Base-by-base conservation (phyloP, 1,284 basidiomycete species). In the Sporisorium reilianum region DNA sequence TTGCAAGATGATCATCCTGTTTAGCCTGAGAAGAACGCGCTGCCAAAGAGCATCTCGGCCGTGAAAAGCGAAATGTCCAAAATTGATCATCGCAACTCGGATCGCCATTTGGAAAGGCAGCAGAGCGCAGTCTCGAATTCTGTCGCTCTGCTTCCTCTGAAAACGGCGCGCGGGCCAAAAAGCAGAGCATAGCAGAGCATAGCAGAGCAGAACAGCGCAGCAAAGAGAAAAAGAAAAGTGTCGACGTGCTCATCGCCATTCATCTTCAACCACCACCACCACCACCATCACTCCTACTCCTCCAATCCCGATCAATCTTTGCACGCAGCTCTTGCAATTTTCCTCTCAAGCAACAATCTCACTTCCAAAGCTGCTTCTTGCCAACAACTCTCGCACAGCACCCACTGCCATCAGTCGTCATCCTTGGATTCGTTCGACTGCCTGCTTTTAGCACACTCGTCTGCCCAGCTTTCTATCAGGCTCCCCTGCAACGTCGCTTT, bases 221-320 rank as follows among this genome's bases (percentile, higher is more conserved):
- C 26, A 16, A 25, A 52, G 14, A 14, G 9, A 14, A 20, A 14
- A 14, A 14, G 45, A 32, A 46, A 16, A 9, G 45, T 54, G 58
- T 67, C 58, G 58, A 67, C 62, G 28, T 38, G 58, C 55, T 50
- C 48, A 40, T 53, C 64, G 22, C 45, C 45, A 30, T 54, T 64
- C 64, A 22, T 61, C 44, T n/a, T 32, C 44, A 30, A 42, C 34
- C 44, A 42, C 14, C 49, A 38, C 36, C 58, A 51, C 36, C 58
- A 46, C 40, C 49, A 23, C 34, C 49, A 44, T 41, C 64, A 11
- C 56, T 20, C 49, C 44, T 32, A 42, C 38, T 26, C 36, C 20
- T 14, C 22, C 32, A 25, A n/a, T 26, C 30, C 30, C 32, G 14
- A 34, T 34, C 32, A 18, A 54, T 7, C 23, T 20, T 20, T 12